Evolutionary conservation across 805 yeast species (phyloP), one percentile per base, ranked within the genome.

Genomic region (Starmerella floris): DNA sequence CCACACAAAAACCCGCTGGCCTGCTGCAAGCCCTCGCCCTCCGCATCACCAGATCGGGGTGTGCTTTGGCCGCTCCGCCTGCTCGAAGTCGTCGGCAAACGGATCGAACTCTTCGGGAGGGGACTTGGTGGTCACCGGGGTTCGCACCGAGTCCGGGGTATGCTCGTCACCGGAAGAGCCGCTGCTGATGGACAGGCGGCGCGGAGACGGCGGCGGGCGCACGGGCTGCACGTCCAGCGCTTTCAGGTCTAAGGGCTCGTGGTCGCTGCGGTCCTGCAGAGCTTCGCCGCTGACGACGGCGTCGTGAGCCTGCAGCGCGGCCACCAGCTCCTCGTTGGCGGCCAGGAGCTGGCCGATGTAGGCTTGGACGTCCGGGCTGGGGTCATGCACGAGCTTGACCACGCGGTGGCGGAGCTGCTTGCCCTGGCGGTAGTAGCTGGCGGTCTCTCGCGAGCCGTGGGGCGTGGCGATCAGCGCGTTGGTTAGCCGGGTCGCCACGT

Each of bases 271-370:
- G 20, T 30, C 36, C 23, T 23, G 39, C 3, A 48, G 37, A 6
- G 27, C 37, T 35, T 23, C 42, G 23, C 42, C 41, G 8, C 26
- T 40, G 8, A 39, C 20, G 4, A 45, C 52, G 13, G 70, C 69
- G 45, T 87, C 94, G 58, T 75, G 87, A 41, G 66, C 62, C 52
- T 76, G 74, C 53, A 91, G 69, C 0, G 85, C 79, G 3, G 65
- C 65, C 5, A 91, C 93, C 47, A 91, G 69, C 58, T 83, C 87
- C 54, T 91, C 98, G 58, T 91, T 91, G 35, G 95, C 93, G 52
- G 75, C 79, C 44, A 91, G 74, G 49, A 91, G 68, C 35, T 83
- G 72, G n/a, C 96, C 97, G 49, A 91, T 62, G 48, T 76, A 80
- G 55, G 83, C 94, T 30, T 45, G 51, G 15, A 50, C 52, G 49